Base-by-base conservation (phyloP, 1,139 yeast genomes). In the Candida sp. region DNA sequence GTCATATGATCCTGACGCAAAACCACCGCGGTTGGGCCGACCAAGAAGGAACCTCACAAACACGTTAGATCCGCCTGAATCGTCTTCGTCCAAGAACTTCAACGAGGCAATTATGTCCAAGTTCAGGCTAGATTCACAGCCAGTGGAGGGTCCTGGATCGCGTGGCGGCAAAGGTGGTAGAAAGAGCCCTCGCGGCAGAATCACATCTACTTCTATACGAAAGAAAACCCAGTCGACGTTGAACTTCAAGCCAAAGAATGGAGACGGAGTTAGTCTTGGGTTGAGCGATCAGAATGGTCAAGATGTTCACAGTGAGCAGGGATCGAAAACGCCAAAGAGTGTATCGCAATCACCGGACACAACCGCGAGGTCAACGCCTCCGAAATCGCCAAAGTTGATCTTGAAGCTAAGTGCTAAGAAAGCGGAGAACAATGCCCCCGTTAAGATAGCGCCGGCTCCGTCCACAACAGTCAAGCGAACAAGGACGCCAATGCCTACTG, bases 131-230 rank as follows among this genome's bases (percentile, higher is more conserved):
- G 79, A 76, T 55, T 58, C 63, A 25, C 60, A 63, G 32, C 81
- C 81, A 1, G 58, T 76, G 0, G 73, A 67, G 50, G 81, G 81
- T 0, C 78, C 80, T 0, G 81, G 81, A 0, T 75, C 80, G 3
- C 62, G 80, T 9, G 81, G 81, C 2, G 81, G 80, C 1, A 67
- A 64, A 48, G 62, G 62, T 2, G 54, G 55, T 1, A 51, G 63
- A 39, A 58, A 61, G 35, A 51, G 55, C 5, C 68, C 71, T 11
- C 60, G 67, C 38, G 78, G 79, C 0, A 62, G 65, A 52, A 54
- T 71, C 22, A 67, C 73, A 3, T 53, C 63, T 2, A 64, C 61
- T 7, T 54, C 62, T 1, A 42, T 64, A 3, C 57, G 61, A 38
- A 66, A 60, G 48, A 58, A 62, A 47, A 63, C 41, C 6, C 71